Percentiles rank a stretch among this genome's conserved stretches.
phyloP scores from a whole-genome alignment of 352 stramenopile genomes.

The Phytopythium kandeliae region DNA sequence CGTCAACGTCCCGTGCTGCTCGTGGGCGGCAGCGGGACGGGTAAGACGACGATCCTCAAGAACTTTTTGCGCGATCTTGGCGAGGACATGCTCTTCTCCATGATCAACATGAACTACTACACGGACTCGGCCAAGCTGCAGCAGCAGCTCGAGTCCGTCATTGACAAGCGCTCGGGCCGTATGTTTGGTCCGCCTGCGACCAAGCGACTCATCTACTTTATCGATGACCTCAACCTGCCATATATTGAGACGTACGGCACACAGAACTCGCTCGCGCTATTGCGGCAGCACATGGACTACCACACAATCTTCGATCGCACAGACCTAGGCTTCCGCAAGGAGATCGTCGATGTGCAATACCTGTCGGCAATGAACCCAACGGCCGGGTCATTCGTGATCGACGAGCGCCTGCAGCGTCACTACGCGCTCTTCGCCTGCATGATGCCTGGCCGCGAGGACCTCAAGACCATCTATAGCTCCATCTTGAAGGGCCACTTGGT shows the following conservation, averaged over 20 bases:
- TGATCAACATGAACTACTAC: slow-evolving; percentile 98
- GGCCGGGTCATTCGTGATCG: slow-evolving; percentile 96
- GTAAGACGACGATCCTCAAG: slow-evolving; percentile 97
- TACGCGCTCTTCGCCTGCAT: slow-evolving; percentile 95
- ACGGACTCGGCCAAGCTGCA: slow-evolving; percentile 94
- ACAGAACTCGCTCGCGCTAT: slow-evolving; percentile 92
- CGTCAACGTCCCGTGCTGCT: slow-evolving; percentile 94
- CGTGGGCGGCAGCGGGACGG: slow-evolving; percentile 94
- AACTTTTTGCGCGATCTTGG: slow-evolving; percentile 90
- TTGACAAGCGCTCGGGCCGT: slow-evolving; percentile 94
- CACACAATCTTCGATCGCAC: slow-evolving; percentile 93
- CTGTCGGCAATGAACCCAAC: slow-evolving; percentile 97
- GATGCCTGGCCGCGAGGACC: slow-evolving; percentile 93
- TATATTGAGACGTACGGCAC: slow-evolving; percentile 97
- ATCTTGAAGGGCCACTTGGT: slow-evolving; percentile 94
- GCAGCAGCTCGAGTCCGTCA: slow-evolving; percentile 94
- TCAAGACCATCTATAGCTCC: slow-evolving; percentile 95
- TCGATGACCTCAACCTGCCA: slow-evolving; percentile 96
- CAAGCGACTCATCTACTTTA: slow-evolving; percentile 96
- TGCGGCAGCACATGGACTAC: slow-evolving; percentile 97
- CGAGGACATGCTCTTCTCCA: slow-evolving; percentile 95
- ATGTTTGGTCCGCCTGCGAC: slow-evolving; percentile 94
- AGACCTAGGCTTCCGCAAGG: slow-evolving; percentile 96
- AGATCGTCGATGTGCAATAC: slow-evolving; percentile 96
- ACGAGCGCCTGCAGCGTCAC: slow-evolving; percentile 93